These are phyloP conservation scores for Fistulinella cinereoalba DNA, from an alignment of 1,284 basidiomycete species.

Conservation along the genomic window DNA sequence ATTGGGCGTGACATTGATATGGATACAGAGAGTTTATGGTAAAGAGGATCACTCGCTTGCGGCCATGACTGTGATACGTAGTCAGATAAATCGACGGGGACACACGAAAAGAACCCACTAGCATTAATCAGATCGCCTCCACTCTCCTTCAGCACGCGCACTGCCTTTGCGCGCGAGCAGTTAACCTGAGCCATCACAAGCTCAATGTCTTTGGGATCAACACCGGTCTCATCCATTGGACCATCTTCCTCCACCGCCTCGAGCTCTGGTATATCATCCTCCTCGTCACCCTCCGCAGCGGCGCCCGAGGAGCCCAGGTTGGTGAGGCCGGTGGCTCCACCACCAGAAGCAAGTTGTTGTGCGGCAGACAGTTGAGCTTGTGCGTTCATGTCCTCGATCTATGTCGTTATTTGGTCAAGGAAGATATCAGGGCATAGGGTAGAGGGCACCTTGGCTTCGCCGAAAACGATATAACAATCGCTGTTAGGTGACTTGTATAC, in stretches of 20 bases:
- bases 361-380: slow-evolving; percentile 82
- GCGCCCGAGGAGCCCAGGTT: slow-evolving; percentile 53
- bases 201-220: slow-evolving; percentile 94
- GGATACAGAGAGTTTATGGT: slow-evolving; percentile 26
- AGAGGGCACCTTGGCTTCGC: slow-evolving; percentile 86
- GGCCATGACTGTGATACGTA: slow-evolving; percentile 30
- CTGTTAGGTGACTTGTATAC: slow-evolving; percentile 98
- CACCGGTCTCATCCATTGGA: slow-evolving; percentile 73
- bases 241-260: slow-evolving; percentile 79
- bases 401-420: not conserved
- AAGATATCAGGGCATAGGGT: slow-evolving; percentile 9
- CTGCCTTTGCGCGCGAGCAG: slow-evolving; percentile 86
- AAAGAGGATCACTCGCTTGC: slow-evolving; percentile 32
- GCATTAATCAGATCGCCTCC: slow-evolving; percentile 93
- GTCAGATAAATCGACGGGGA: slow-evolving; percentile 52
- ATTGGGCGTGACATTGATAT: slow-evolving; percentile 29
- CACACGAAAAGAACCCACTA: slow-evolving; percentile 57
- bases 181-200: slow-evolving; percentile 86
- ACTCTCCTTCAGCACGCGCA: slow-evolving; percentile 83
- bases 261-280: slow-evolving; percentile 79
- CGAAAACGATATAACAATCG: slow-evolving; percentile 98
- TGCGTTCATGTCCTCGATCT: slow-evolving; percentile 91
- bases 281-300: slow-evolving; percentile 60
- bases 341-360: slow-evolving; percentile 72
- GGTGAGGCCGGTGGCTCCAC: slow-evolving; percentile 44